phyloP scores from a whole-genome alignment of 331 rosid species.

The Cydonia oblonga region DNA sequence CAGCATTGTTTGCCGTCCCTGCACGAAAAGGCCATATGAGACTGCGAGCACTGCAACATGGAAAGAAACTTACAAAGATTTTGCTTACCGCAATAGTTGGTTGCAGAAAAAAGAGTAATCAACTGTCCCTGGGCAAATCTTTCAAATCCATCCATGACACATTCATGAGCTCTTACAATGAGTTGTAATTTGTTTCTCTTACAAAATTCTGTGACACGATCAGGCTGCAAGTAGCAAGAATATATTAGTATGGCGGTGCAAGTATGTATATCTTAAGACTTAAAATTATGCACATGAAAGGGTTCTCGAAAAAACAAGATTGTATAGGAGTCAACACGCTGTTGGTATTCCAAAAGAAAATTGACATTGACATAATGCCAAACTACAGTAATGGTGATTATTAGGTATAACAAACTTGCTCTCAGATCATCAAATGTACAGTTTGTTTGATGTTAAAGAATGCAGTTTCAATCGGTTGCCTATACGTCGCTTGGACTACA shows the following conservation, averaged over 20 bases:
- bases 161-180: constrained; percentile 94
- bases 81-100: constrained; percentile 89
- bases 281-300: background rate
- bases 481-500: background rate
- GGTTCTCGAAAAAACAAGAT: background rate
- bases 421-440: background rate
- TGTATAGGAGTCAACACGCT: background rate
- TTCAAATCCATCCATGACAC: constrained; percentile 99
- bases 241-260: constrained; percentile 6
- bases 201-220: constrained; percentile 90
- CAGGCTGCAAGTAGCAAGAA: constrained; percentile 65
- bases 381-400: background rate
- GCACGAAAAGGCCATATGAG: constrained; percentile 15
- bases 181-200: constrained; percentile 95
- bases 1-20: constrained; percentile 99
- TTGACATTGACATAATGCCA: background rate
- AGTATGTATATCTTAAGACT: background rate
- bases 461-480: background rate
- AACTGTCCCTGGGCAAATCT: constrained; percentile 98
- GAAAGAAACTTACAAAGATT: background rate
- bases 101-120: constrained; percentile 94
- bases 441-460: background rate
- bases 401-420: background rate
- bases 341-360: background rate
- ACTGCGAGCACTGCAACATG: constrained; percentile 2